Evolutionary conservation across 2,329 filamentous ascomycete genomes (phyloP), one percentile per base, ranked within the genome.

Genomic region (Hypoxylon sp.): DNA sequence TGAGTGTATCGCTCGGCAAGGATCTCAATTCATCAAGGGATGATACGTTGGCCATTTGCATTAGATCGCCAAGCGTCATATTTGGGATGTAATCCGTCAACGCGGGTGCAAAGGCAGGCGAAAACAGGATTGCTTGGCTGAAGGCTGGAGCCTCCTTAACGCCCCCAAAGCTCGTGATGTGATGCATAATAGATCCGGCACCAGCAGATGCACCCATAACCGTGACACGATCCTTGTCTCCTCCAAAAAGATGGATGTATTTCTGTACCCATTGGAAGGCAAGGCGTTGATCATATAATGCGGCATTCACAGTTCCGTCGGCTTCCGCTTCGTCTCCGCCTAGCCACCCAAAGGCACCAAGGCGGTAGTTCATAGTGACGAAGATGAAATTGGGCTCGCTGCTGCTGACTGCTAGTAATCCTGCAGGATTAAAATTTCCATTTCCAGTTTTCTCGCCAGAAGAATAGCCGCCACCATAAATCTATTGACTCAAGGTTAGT

Each of bases 191-290:
- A 25, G 52, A 51, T 17, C 45, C 23, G 9, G 52, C 60, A 13
- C 60, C 30, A 46, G 60, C 60, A 2, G 53, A 58, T 2, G 53
- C 53, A 17, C 60, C 60, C 28, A 63, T 63, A 5, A 53, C 53
- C 1, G 46, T 63, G 19, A 63, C 46, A 23, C 36, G 38, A 17
- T 63, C 21, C 48, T 52, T 59, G 48, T 46, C 36, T 6, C 60
- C 45, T 5, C 46, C 53, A 11, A 63, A 59, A 19, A 63, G 53
- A 17, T 58, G 53, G 21, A 58, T 53, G 17, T 59, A 32, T 23
- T 62, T 56, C 50, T 61, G 59, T 6, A 61, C 59, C 59, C 59
- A 61, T 41, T 49, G 28, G 10, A 55, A 43, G 14, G 51, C 59
- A 52, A 57, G 51, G 1, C 43, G 52, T 5, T 63, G 59, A 21